A percentile compares a stretch with the other conserved stretches of the same genome.
These are phyloP conservation scores for Phytopythium delawarense DNA, from an alignment of 352 stramenopile species.

Conservation along the genomic window DNA sequence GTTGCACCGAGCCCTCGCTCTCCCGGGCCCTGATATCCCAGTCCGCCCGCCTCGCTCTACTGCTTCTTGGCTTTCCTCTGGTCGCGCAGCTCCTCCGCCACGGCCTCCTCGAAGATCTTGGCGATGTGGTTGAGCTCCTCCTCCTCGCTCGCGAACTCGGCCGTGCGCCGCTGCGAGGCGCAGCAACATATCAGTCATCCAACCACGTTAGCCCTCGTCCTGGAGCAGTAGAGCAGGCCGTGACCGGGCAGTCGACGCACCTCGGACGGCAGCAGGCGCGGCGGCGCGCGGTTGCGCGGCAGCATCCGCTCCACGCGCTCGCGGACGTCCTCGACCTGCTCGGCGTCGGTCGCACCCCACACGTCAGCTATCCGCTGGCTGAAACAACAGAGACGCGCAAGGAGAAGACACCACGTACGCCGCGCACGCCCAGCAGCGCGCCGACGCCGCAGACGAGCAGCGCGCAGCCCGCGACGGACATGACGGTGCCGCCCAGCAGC, in stretches of 20 bases:
- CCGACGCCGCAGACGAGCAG: slow-evolving; percentile 30
- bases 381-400: neutral
- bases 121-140: slow-evolving; percentile 20
- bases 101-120: slow-evolving; percentile 17
- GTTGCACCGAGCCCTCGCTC: neutral
- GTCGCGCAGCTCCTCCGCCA: slow-evolving; percentile 2
- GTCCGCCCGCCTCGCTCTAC: neutral
- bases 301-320: slow-evolving; percentile 25
- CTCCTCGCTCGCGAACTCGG: slow-evolving; percentile 18
- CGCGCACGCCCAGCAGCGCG: slow-evolving; percentile 29
- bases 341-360: neutral
- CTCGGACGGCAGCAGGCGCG: neutral
- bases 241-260: neutral
- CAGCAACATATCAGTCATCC: neutral
- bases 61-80: slow-evolving; percentile 1
- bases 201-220: neutral
- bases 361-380: no score
- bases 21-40: no score
- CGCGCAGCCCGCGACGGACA: slow-evolving; percentile 35
- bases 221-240: no score
- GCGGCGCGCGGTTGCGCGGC: neutral
- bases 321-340: slow-evolving; percentile 29
- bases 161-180: neutral
- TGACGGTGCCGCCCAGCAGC: slow-evolving; percentile 42
- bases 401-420: slow-evolving; percentile 20